Percentiles rank a stretch among this genome's conserved stretches.
These are phyloP conservation scores for Backusella australiensis DNA, from an alignment of 192 early-diverging fungal species.

Conservation along the genomic window DNA sequence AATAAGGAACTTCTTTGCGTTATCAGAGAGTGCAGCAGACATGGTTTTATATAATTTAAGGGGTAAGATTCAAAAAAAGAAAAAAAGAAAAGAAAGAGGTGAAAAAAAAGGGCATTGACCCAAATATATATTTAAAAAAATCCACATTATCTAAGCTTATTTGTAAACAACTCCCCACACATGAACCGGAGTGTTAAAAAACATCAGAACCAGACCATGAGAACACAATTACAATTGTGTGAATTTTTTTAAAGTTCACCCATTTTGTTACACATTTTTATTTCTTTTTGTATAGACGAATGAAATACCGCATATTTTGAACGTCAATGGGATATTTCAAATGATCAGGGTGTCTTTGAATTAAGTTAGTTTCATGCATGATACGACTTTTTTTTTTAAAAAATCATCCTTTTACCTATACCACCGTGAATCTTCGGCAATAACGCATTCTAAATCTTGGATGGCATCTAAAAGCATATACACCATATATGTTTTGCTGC, in stretches of 20 bases:
- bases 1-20: constrained; percentile 41
- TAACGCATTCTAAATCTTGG: constrained; percentile 60
- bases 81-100: constrained; percentile 1
- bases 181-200: not conserved
- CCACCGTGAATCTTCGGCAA: constrained; percentile 71
- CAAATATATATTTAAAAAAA: constrained; percentile 7
- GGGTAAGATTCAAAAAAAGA: not conserved
- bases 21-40: constrained; percentile 24
- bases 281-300: constrained; percentile 75
- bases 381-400: not conserved
- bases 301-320: constrained; percentile 92
- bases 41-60: constrained; percentile 16
- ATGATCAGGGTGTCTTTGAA: constrained; percentile 42
- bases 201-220: not conserved
- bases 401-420: constrained; percentile 49
- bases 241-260: not conserved
- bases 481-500: constrained; percentile 80
- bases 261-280: constrained; percentile 29
- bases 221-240: not conserved
- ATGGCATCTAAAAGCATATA: constrained; percentile 86
- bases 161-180: not conserved
- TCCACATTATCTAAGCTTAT: constrained; percentile 11
- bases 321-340: constrained; percentile 77
- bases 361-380: not conserved
- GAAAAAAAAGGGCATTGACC: constrained; percentile 3